Conservation (phyloP, 2,329 filamentous ascomycete genomes). For the Ophiognomonia clavigignenti-juglandacearum region DNA sequence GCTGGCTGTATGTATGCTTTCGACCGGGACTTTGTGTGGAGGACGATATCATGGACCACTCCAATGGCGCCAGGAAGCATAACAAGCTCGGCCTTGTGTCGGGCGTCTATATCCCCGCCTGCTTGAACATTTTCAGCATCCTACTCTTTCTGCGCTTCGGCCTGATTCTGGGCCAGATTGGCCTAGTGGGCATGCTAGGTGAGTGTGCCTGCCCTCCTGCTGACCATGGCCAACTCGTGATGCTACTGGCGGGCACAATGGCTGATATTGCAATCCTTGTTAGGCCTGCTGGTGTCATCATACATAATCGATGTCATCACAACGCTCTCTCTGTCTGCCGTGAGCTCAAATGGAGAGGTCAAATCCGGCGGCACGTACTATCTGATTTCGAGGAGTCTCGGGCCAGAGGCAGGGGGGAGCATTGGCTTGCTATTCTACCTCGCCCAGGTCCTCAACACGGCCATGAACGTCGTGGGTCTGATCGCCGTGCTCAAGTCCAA, state of each 20-base stretch:
- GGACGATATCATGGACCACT: slow-evolving; percentile 26
- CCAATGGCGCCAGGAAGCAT: slow-evolving; percentile 29
- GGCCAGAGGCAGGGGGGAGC: slow-evolving; percentile 83
- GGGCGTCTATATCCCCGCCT: slow-evolving; percentile 84
- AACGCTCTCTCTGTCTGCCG: slow-evolving; percentile 79
- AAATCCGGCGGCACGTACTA: slow-evolving; percentile 86
- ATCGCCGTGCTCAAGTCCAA: slow-evolving; percentile 78
- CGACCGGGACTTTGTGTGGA: not conserved
- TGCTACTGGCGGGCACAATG: too few species aligned
- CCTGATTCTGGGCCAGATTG: slow-evolving; percentile 75
- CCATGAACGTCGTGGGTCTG: slow-evolving; percentile 81
- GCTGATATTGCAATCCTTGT: slow-evolving; percentile 20
- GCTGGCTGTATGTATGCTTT: not conserved
- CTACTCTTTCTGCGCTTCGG: slow-evolving; percentile 90
- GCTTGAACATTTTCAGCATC: slow-evolving; percentile 82
- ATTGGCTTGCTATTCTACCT: slow-evolving; percentile 86
- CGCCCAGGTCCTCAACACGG: slow-evolving; percentile 84
- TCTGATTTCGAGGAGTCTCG: slow-evolving; percentile 77
- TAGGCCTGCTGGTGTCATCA: slow-evolving; percentile 68
- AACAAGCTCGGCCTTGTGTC: slow-evolving; percentile 70
- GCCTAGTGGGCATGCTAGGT: slow-evolving; percentile 76
- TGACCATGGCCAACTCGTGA: too few species aligned
- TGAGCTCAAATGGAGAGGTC: slow-evolving; percentile 86
- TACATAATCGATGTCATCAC: slow-evolving; percentile 81
- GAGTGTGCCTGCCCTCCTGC: slow-evolving; percentile 22